These are phyloP conservation scores for Kingdonia uniflora DNA, from an alignment of 164 flowering plant genomes.

Conservation along the genomic window DNA sequence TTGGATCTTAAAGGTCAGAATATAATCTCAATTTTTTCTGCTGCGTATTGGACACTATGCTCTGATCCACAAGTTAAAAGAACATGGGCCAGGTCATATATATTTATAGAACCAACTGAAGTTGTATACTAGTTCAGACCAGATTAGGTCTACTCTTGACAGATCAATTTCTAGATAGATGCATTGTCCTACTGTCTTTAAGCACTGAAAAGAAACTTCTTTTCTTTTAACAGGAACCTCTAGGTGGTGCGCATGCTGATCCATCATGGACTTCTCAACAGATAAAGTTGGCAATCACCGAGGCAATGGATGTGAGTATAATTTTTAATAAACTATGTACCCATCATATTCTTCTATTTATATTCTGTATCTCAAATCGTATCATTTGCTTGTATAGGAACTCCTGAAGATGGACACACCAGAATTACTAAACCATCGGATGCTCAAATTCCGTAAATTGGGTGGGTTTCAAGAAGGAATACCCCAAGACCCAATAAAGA, in stretches of 20 bases:
- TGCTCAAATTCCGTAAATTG: slow-evolving; percentile 58
- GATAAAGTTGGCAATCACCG: slow-evolving; percentile 57
- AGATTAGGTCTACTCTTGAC: background rate
- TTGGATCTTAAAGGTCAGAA: too few relatives aligned
- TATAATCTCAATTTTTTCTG: too few relatives aligned
- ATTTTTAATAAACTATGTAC: too few relatives aligned
- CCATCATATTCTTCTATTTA: too few relatives aligned
- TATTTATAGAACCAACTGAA: too few relatives aligned
- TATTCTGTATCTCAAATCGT: background rate
- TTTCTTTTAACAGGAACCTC: slow-evolving; percentile 69
- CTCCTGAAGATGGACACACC: slow-evolving; percentile 58
- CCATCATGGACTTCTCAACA: slow-evolving; percentile 86
- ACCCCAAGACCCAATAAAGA: slow-evolving; percentile 46
- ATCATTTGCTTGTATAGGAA: slow-evolving; percentile 41
- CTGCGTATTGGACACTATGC: too few relatives aligned
- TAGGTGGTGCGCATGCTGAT: slow-evolving; percentile 96
- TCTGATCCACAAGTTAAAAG: too few relatives aligned
- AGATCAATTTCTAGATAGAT: background rate
- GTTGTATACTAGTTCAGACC: too few relatives aligned
- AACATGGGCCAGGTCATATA: too few relatives aligned
- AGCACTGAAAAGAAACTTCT: background rate
- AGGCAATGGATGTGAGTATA: slow-evolving; percentile 75
- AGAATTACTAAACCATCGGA: slow-evolving; percentile 49
- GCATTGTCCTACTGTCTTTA: background rate
- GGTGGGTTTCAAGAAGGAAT: slow-evolving; percentile 71